Base-by-base conservation (phyloP, 805 yeast species). In the Hemisphaericaspora nanyangensis region DNA sequence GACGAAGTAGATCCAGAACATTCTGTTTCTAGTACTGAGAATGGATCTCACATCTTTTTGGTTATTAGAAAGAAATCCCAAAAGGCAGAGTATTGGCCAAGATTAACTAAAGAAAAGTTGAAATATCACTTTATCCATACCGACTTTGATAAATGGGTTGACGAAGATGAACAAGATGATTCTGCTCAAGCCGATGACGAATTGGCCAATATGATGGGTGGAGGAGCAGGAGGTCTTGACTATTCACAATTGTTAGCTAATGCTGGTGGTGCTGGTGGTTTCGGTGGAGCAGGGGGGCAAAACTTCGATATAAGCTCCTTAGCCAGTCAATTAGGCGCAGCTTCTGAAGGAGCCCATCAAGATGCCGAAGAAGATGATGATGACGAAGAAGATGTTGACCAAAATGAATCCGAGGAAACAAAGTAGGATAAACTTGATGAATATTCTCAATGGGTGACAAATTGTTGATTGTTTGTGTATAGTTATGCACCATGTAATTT, bases 111-210 rank as follows among this genome's bases (percentile, higher is more conserved):
- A 66, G 90, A 85, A 54, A 87, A 89, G 70, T 72, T 76, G 55
- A 88, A 82, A 60, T 77, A 74, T 45, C 87, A 81, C 48, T 86
- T 77, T 64, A 77, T 91, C 59, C 85, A 86, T 72, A 91, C 99
- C 11, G 98, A 91, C 58, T 91, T 91, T 58, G 96, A 90, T 69
- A 86, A 82, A 63, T 91, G 99, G 99, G 95, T 86, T 29, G 99
- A 91, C 58, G 98, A 91, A 70, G 99, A 91, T 58, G 99, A 91
- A 66, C 99, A 91, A 66, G 89, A 87, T 29, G 90, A 80, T 42
- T 70, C 63, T 37, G 72, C 69, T 8, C 82, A 72, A 30, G 74
- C 65, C 17, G 77, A 60, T 16, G 61, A 56, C 17, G 65, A 58
- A 33, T 47, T 63, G 46, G 55, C 59, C 18, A 51, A 58, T 38